These are phyloP conservation scores for Thuidium tamariscinum DNA, from an alignment of 225 moss, liverwort and hornwort genomes.

Conservation along the genomic window DNA sequence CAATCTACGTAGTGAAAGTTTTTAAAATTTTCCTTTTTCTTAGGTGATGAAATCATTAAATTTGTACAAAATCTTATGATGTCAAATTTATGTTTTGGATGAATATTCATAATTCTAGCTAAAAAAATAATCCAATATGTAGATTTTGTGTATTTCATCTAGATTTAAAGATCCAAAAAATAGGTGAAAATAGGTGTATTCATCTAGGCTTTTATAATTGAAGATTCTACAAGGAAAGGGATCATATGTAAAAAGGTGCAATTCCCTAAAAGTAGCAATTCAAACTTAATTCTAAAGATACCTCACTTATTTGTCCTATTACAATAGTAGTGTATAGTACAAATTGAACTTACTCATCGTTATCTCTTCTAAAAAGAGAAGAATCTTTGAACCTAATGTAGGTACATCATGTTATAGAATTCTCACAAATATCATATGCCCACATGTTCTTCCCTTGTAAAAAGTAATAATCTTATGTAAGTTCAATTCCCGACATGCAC, in stretches of 20 bases:
- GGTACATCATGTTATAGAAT: fast-evolving
- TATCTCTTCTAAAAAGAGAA: background rate
- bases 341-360: background rate
- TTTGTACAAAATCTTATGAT: background rate
- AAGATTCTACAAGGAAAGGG: no score
- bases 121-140: background rate
- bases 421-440: fast-evolving
- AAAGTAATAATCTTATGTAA: fast-evolving
- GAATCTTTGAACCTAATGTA: no score
- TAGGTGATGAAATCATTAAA: background rate
- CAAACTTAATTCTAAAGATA: background rate
- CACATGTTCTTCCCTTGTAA: no score
- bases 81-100: background rate
- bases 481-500: background rate
- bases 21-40: background rate
- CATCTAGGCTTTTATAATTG: fast-evolving
- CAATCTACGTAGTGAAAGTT: background rate
- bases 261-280: no score
- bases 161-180: background rate
- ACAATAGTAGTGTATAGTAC: background rate
- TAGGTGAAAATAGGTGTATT: background rate
- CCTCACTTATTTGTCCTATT: fast-evolving
- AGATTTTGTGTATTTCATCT: background rate
- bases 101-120: fast-evolving
- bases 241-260: no score